Percentiles rank a stretch among this genome's conserved stretches.
Evolutionary conservation across 2,329 filamentous ascomycete genomes (phyloP).

Genomic region (Dothistroma septosporum): DNA sequence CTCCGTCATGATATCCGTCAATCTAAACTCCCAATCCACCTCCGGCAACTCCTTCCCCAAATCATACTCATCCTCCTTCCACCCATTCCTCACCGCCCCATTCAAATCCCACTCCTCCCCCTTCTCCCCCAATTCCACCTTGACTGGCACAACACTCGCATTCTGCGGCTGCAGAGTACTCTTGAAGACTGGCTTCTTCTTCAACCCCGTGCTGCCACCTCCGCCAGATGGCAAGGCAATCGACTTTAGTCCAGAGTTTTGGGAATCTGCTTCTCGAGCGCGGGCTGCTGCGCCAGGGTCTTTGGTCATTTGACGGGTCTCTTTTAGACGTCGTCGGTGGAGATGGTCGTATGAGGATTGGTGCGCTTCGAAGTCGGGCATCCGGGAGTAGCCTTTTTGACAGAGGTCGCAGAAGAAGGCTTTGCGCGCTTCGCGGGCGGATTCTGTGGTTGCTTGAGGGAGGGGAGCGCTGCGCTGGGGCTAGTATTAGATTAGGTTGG

Average conservation of each 20-base stretch:
- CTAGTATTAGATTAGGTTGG: not conserved
- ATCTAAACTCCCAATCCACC: conserved; percentile 4
- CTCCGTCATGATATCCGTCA: conserved; percentile 8
- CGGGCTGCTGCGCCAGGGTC: conserved; percentile 63
- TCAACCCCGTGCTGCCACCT: conserved; percentile 5
- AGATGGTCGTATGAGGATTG: conserved; percentile 92
- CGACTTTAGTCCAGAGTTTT: conserved; percentile 53
- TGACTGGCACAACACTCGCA: conserved; percentile 9
- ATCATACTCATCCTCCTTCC: conserved; percentile 13
- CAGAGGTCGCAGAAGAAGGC: conserved; percentile 85
- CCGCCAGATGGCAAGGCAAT: not conserved
- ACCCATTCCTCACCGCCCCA: conserved; percentile 10
- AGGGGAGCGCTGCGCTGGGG: conserved; percentile 31
- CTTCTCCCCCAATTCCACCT: not conserved
- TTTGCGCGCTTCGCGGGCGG: conserved; percentile 70
- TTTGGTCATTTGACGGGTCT: conserved; percentile 79
- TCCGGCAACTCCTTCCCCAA: conserved; percentile 4
- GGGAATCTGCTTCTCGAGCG: conserved; percentile 55
- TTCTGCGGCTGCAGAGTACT: conserved; percentile 27
- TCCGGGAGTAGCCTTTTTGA: conserved; percentile 88
- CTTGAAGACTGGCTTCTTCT: conserved; percentile 32
- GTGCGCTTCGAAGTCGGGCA: conserved; percentile 95
- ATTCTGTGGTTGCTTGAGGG: conserved; percentile 47
- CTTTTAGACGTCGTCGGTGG: conserved; percentile 75
- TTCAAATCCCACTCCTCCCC: conserved; percentile 6